These are phyloP conservation scores for Gossypium schwendimanii DNA, from an alignment of 441 rosid species.

Conservation along the genomic window DNA sequence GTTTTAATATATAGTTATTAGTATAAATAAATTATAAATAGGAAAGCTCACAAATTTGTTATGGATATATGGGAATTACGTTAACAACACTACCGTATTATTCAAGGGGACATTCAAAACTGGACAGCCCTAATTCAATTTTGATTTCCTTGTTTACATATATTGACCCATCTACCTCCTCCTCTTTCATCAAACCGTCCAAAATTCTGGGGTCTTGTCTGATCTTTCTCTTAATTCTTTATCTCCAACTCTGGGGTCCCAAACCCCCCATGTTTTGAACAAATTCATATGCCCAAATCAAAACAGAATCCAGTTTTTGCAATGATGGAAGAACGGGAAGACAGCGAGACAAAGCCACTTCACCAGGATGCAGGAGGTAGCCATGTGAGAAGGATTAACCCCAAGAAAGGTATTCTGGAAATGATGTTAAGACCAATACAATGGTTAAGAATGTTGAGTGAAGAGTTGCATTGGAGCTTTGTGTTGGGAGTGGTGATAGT, in stretches of 20 bases:
- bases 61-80: too few species aligned
- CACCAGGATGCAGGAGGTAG: not conserved
- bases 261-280: not conserved
- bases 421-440: constrained; percentile 26
- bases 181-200: not conserved
- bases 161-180: not conserved
- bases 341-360: not conserved
- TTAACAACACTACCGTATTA: too few species aligned
- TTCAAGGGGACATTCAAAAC: not conserved
- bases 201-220: not conserved
- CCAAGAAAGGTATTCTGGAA: constrained; percentile 20
- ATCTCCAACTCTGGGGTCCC: not conserved
- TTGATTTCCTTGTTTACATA: not conserved
- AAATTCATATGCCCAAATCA: not conserved
- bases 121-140: not conserved
- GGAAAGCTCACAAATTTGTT: too few species aligned
- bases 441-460: constrained; percentile 47
- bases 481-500: constrained; percentile 52
- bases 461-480: constrained; percentile 66
- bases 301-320: not conserved
- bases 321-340: constrained; percentile 6
- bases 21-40: too few species aligned
- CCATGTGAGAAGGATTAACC: constrained; percentile 9
- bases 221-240: not conserved
- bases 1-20: too few species aligned